Base-by-base conservation (phyloP, 2,329 filamentous ascomycete genomes). In the Clonostachys byssicola region DNA sequence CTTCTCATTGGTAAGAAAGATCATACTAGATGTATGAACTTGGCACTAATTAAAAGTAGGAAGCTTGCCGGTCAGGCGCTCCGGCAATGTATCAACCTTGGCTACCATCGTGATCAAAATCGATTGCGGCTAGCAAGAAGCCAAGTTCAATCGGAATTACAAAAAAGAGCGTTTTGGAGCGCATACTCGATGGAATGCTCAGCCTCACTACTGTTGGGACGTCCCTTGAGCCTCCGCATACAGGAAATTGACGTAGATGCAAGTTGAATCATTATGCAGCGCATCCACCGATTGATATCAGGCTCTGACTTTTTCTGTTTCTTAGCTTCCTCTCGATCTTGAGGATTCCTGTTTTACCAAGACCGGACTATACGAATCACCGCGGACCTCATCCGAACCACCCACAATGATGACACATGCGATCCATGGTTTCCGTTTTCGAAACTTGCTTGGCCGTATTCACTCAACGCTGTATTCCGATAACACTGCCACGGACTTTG, bases 11-110 rank as follows among this genome's bases (percentile, higher is more conserved):
- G 60, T 60, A 52, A 47, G 48, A 43, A 43, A 5, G 9, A 14
- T 16, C n/a, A 8, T 8, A 23, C 8, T 23, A 23, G 20, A 23
- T 23, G 20, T 23, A 23, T 23, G 7, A 23, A 23, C 7, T 8
- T 14, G 5, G n/a, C 20, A 14, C 18, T 42, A n/a, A 16, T 42
- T 20, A 6, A 14, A 16, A 20, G 40, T 42, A 42, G 40, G 62
- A 65, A 62, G 47, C 49, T 65, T 9, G 63, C 60, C 12, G 63
- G 62, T 5, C 55, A 63, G 54, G 61, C 61, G n/a, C 54, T 65
- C 8, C 56, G 63, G 4, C 60, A 63, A 40, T 64, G 60, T 41
- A 55, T 64, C n/a, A 60, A 64, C 45, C 58, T 65, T 30, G 63
- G 60, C n/a, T 65, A 64, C 43, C 61, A 65, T 47, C 56, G 62